A percentile compares a stretch with the other conserved stretches of the same genome.
Conservation (phyloP, 306 rosid genomes). For the Acacia melanoxylon region DNA sequence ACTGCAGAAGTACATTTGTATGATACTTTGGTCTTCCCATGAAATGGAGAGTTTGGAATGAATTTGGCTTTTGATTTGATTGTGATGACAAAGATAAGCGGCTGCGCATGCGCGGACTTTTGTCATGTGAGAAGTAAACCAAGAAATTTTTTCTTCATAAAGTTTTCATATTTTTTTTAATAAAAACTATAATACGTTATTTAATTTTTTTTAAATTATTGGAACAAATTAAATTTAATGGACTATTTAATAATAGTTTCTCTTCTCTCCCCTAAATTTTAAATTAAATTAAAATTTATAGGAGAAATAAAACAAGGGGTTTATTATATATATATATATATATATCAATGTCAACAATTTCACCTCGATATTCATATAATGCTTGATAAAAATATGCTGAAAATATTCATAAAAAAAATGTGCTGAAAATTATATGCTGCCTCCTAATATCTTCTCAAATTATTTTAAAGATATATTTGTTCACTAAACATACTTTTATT, state of each 20-base stretch:
- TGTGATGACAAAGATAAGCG: not conserved
- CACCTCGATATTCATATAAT: not conserved
- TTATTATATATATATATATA: too few relatives aligned
- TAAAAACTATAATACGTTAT: too few relatives aligned
- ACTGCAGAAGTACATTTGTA: not conserved
- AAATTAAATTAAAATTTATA: not conserved
- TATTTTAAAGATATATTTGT: too few relatives aligned
- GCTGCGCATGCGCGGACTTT: not conserved
- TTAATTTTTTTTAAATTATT: not conserved
- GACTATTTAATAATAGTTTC: not conserved
- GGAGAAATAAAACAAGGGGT: not conserved
- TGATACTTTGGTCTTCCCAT: not conserved
- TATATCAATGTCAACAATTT: not conserved
- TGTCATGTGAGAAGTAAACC: too few relatives aligned
- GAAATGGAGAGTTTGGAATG: not conserved
- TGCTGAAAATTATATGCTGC: not conserved
- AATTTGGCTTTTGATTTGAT: not conserved
- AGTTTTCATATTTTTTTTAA: not conserved
- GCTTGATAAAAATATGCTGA: not conserved
- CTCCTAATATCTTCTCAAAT: too few relatives aligned
- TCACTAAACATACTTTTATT: too few relatives aligned
- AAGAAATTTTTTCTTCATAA: too few relatives aligned
- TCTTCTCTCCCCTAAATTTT: not conserved
- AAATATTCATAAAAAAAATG: too few relatives aligned
- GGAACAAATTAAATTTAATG: not conserved